phyloP scores from a whole-genome alignment of 306 rosid genomes.

The Inga oerstediana region DNA sequence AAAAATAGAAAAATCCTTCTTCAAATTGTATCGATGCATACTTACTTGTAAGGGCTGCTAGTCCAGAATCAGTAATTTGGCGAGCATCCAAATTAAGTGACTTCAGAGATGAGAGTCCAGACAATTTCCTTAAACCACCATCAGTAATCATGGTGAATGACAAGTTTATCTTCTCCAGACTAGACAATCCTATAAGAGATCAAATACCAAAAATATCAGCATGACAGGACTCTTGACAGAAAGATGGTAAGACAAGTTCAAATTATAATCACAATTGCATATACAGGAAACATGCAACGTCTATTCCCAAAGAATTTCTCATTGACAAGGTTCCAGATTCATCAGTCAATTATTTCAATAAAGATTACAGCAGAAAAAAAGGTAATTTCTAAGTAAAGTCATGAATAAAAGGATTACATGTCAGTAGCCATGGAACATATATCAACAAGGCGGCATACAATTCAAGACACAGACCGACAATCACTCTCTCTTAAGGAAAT shows the following conservation, averaged over 20 bases:
- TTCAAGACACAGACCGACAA: background rate
- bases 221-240: background rate
- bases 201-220: slow-evolving; percentile 23
- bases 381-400: background rate
- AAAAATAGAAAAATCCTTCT: slow-evolving; percentile 23
- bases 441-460: background rate
- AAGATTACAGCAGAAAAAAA: background rate
- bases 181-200: slow-evolving; percentile 66
- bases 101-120: slow-evolving; percentile 84
- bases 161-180: slow-evolving; percentile 80
- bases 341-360: background rate
- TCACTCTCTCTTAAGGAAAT: background rate
- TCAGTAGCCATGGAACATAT: background rate
- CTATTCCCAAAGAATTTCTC: background rate
- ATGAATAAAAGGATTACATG: background rate
- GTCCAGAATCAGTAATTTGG: slow-evolving; percentile 90
- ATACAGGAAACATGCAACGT: background rate
- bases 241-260: slow-evolving; percentile 6
- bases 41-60: slow-evolving; percentile 84
- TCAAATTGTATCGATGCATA: slow-evolving; percentile 42
- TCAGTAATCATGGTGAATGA: slow-evolving; percentile 82
- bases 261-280: slow-evolving; percentile 9
- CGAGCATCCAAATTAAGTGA: slow-evolving; percentile 94
- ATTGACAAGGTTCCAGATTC: background rate
- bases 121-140: slow-evolving; percentile 66